Base-by-base conservation (phyloP, 306 rosid species). In the Albizia julibrissin region DNA sequence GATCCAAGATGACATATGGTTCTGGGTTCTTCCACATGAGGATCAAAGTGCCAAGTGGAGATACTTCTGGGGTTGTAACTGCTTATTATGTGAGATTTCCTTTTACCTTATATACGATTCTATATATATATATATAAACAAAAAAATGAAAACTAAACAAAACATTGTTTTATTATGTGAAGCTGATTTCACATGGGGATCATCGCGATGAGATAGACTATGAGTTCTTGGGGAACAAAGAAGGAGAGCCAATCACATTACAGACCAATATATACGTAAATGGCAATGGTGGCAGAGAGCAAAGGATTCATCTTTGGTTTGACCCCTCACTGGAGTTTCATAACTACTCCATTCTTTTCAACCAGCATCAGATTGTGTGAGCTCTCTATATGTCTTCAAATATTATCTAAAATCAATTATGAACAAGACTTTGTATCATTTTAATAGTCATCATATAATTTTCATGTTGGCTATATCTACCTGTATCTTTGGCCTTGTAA, bases 321-420 rank as follows among this genome's bases (percentile, higher is more conserved):
- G 90, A 92, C 61, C 97, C 97, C 2, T 78, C 89, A 0, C 12
- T 61, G 3, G 68, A 86, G 79, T 90, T 85, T 72, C 92, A 90
- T 33, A 76, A 68, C 27, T 90, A 89, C 61, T 19, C 27, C 56
- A 81, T 92, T 75, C 92, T 89, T 33, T 87, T 91, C 92, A 92
- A 90, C 73, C 84, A 29, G n/a, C 86, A 86, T 83, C 94, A 90
- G 68, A 85, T 89, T 78, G 92, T 90, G 97, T 90, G 87, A 76
- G 91, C 59, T 34, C 11, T 18, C 26, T 22, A 4, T 33, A 5
- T 39, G 14, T 59, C 27, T 47, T 47, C 15, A 3, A 15, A 3
- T 47, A 47, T 47, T 47, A 44, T 44, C 16, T 16, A 44, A 2
- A 44, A 11, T 13, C 50, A 10, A 43, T 43, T 43, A 43, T 10